Base-by-base conservation (phyloP, 306 rosid species). In the Gillenia trifoliata region DNA sequence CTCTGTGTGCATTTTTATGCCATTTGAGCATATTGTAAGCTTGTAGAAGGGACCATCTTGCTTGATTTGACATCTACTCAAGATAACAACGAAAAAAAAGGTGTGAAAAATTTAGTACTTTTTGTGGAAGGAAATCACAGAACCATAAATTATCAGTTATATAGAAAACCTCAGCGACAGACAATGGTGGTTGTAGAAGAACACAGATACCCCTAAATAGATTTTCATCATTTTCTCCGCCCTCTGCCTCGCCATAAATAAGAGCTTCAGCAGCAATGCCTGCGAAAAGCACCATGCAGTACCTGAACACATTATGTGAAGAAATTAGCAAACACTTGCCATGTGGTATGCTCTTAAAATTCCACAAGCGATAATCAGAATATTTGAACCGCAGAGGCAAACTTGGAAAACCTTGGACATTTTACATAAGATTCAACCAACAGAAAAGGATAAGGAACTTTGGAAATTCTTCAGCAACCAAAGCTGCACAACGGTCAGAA, bases 261-360 rank as follows among this genome's bases (percentile, higher is more conserved):
- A 94, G 99, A 81, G 96, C 99, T 85, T 92, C 99, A 41, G 99
- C 96, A 9, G 97, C 93, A 83, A 92, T 92, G 71, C 99, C 99
- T 15, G 99, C 91, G 83, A 92, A 94, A 77, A 94, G 97, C 70
- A 94, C 96, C 97, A 88, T 90, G 87, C 95, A 91, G 87, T 94
- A 94, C 89, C 99, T 94, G 77, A 79, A 72, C 54, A 28, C 19
- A 30, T 20, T 28, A 56, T 31, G 26, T n/a, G 6, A 8, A 36
- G 70, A 61, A 28, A 72, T 57, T 16, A 59, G 72, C 62, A 62
- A 67, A 34, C 15, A 34, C 12, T 59, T 36, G 29, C 2, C 29
- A 26, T 8, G 11, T 49, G 70, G 23, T 49, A 69, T 31, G 20
- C 23, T 43, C 47, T 15, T 6, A 20, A 54, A 8, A n/a, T n/a